Evolutionary conservation across 495 filamentous ascomycete species (phyloP).

Genomic region (Aspergillus steynii): DNA sequence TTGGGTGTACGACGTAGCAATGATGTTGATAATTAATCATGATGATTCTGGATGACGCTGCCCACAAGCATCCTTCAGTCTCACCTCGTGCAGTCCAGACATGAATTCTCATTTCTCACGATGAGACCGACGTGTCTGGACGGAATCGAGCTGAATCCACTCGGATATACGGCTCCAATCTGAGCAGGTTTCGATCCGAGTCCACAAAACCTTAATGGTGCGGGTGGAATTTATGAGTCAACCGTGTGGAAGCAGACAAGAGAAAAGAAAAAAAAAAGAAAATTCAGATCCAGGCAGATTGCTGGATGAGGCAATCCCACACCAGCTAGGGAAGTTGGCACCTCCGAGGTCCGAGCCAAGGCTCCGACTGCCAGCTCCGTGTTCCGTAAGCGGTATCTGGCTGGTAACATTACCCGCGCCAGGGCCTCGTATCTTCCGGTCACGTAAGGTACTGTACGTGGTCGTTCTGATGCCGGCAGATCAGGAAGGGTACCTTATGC

Average conservation of each 20-base stretch:
- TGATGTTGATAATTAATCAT: background rate
- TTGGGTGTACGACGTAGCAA: too few relatives aligned
- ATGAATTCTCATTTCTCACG: background rate
- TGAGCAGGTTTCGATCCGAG: conserved; percentile 2
- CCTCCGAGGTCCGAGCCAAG: conserved; percentile 27
- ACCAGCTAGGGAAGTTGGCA: conserved; percentile 13
- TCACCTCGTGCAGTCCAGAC: background rate
- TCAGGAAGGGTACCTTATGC: too few relatives aligned
- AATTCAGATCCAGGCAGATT: conserved; percentile 15
- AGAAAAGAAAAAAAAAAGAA: conserved; percentile 1
- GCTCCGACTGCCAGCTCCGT: conserved; percentile 5
- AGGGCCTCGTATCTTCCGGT: conserved; percentile 7
- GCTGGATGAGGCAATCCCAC: conserved; percentile 14
- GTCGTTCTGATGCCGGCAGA: too few relatives aligned
- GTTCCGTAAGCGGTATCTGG: background rate
- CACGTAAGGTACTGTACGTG: background rate
- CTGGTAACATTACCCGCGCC: background rate
- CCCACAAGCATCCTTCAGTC: background rate
- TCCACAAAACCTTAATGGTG: conserved; percentile 7
- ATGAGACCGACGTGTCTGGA: background rate
- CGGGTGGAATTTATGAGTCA: background rate
- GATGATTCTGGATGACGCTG: background rate
- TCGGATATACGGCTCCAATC: conserved; percentile 25
- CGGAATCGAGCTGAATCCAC: background rate
- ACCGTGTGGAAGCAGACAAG: background rate